phyloP scores from a whole-genome alignment of 2,329 filamentous ascomycete genomes.

The Corinectria fuckeliana region DNA sequence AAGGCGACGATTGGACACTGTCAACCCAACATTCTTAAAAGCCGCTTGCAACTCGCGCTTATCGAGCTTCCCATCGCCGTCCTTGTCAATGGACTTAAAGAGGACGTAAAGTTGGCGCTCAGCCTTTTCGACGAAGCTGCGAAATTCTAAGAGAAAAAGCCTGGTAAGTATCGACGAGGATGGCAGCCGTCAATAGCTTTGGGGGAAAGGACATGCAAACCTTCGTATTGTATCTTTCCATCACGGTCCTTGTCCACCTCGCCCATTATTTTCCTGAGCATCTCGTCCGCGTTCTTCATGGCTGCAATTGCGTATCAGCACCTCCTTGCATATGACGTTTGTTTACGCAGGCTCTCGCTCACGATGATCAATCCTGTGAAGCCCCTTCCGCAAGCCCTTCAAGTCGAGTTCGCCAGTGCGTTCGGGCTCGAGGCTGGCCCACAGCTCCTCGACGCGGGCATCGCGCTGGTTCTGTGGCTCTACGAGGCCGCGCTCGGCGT shows the following conservation, averaged over 20 bases:
- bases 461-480: constrained; percentile 82
- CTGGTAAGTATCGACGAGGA: constrained; percentile 29
- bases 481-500: constrained; percentile 69
- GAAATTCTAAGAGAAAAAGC: constrained; percentile 71
- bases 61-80: constrained; percentile 85
- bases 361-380: constrained; percentile 93
- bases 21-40: constrained; percentile 78
- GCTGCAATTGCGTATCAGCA: constrained; percentile 49
- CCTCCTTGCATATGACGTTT: constrained; percentile 9
- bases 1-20: constrained; percentile 78
- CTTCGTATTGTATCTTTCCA: constrained; percentile 88
- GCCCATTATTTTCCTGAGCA: constrained; percentile 81
- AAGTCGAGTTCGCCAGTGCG: constrained; percentile 82
- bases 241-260: constrained; percentile 87
- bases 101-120: constrained; percentile 83
- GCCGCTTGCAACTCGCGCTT: constrained; percentile 82
- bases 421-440: constrained; percentile 80
- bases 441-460: constrained; percentile 81
- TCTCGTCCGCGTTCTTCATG: constrained; percentile 87
- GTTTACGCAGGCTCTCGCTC: constrained; percentile 39
- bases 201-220: constrained; percentile 55
- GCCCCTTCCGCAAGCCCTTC: constrained; percentile 80
- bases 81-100: constrained; percentile 85
- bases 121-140: constrained; percentile 83
- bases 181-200: constrained; percentile 15